Percentiles rank a stretch among this genome's conserved stretches.
Evolutionary conservation across 2,329 filamentous ascomycete genomes (phyloP).

Genomic region (Knoxdaviesia capensis): DNA sequence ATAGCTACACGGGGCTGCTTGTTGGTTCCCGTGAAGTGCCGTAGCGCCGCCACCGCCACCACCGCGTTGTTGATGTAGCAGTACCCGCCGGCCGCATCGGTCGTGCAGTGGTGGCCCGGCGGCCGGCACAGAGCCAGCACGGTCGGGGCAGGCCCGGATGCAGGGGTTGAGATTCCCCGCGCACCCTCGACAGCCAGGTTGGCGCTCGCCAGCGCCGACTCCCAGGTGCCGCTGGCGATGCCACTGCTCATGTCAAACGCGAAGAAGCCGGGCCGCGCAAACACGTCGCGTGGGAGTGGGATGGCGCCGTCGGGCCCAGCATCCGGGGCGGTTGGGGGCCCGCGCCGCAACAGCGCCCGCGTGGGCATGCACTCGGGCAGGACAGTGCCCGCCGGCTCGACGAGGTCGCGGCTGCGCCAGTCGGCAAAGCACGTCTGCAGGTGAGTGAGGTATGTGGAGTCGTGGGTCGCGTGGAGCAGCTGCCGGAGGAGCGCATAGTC

Average conservation of each 20-base stretch:
- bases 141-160: not conserved
- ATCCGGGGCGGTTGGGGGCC: not conserved
- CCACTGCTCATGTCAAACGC: slow-evolving; percentile 9
- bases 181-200: slow-evolving; percentile 7
- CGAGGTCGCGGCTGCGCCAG: slow-evolving; percentile 4
- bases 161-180: not conserved
- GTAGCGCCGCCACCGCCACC: slow-evolving; percentile 3
- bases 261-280: slow-evolving; percentile 8
- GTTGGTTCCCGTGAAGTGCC: not conserved
- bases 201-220: slow-evolving; percentile 7
- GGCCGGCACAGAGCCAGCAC: slow-evolving; percentile 9
- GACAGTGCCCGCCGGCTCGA: slow-evolving; percentile 5
- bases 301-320: not conserved
- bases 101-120: slow-evolving; percentile 10
- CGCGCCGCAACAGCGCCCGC: not conserved
- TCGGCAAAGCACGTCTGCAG: slow-evolving; percentile 5
- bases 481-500: not conserved
- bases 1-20: slow-evolving; percentile 6
- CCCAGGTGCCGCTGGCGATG: slow-evolving; percentile 7
- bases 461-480: slow-evolving; percentile 5
- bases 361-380: slow-evolving; percentile 10
- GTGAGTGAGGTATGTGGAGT: slow-evolving; percentile 6
- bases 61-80: slow-evolving; percentile 11
- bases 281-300: slow-evolving; percentile 4
- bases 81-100: slow-evolving; percentile 9